Evolutionary conservation across 2,329 filamentous ascomycete genomes (phyloP), one percentile per base, ranked within the genome.

Genomic region (Colletotrichum gigasporum): DNA sequence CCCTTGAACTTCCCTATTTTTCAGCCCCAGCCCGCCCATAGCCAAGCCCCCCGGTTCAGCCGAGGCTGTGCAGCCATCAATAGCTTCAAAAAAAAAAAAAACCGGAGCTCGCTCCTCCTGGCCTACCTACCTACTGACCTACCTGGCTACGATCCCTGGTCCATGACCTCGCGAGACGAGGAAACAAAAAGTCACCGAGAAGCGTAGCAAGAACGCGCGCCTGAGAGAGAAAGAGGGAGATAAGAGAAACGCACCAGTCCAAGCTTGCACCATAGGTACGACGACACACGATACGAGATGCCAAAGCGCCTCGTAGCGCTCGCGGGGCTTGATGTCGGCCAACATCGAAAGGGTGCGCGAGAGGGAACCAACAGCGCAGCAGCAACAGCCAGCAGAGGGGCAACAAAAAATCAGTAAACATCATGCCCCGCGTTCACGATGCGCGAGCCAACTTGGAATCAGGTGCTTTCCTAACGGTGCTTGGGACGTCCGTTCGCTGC

Each of bases 41-140:
- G 35, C 28, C 37, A 16, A 32, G 28, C 14, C 14, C 44, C 55
- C 61, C 20, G 44, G 44, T n/a, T 11, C 20, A 47, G 32, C 44
- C 45, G 54, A 53, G 61, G 61, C 61, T 64, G 47, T 61, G 55
- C 54, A 48, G n/a, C 30, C 28, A 35, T 64, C 61, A 53, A 64
- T 53, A 61, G 34, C 47, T 47, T 64, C 55, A 42, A 42, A 41
- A 39, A 59, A 48, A 41, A 47, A 42, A 42, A 41, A 39, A 59
- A 48, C 32, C 41, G 56, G 56, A 48, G 39, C 47, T 47, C 24
- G 20, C 16, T 22, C 4, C 35, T 24, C 12, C 35, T 41, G 32
- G 35, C 16, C 16, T 22, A 7, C 6, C 41, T 34, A 7, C 30
- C 12, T 34, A 34, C 30, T 34, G 30, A 34, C 7, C 30, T 34